A percentile compares a stretch with the other conserved stretches of the same genome.
These are phyloP conservation scores for Auriscalpium vulgare DNA, from an alignment of 768 basidiomycete genomes.

Conservation along the genomic window DNA sequence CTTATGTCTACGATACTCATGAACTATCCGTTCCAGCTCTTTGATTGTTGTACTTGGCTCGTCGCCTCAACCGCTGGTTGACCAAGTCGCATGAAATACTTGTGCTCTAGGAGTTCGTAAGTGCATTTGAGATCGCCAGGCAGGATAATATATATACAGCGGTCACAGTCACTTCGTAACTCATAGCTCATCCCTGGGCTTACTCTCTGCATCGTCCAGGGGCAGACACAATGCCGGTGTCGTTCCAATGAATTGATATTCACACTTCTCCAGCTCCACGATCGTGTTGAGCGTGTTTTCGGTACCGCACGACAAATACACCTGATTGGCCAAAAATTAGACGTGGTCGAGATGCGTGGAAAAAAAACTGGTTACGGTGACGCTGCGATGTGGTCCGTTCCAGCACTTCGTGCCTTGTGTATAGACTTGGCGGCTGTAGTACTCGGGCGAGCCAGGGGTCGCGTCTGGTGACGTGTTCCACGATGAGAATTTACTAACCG, in stretches of 20 bases:
- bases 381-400: constrained; percentile 90
- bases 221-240: constrained; percentile 77
- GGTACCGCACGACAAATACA: constrained; percentile 76
- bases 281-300: constrained; percentile 76
- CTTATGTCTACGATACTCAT: no score
- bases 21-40: no score
- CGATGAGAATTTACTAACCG: constrained; percentile 56
- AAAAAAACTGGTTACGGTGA: constrained; percentile 42
- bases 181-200: constrained; percentile 26
- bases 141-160: no score
- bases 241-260: constrained; percentile 83
- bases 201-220: constrained; percentile 29
- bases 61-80: no score
- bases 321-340: constrained; percentile 30
- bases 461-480: constrained; percentile 67
- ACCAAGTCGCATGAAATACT: no score
- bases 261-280: constrained; percentile 91
- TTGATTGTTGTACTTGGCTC: no score
- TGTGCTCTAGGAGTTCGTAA: no score
- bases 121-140: no score
- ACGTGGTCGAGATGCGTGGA: no score
- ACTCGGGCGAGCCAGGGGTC: constrained; percentile 55
- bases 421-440: constrained; percentile 80
- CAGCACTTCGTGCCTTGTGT: constrained; percentile 84
- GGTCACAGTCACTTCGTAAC: no score